Evolutionary conservation across 148 eudicot genomes (phyloP), one percentile per base, ranked within the genome.

Genomic region (Euryodendron excelsum): DNA sequence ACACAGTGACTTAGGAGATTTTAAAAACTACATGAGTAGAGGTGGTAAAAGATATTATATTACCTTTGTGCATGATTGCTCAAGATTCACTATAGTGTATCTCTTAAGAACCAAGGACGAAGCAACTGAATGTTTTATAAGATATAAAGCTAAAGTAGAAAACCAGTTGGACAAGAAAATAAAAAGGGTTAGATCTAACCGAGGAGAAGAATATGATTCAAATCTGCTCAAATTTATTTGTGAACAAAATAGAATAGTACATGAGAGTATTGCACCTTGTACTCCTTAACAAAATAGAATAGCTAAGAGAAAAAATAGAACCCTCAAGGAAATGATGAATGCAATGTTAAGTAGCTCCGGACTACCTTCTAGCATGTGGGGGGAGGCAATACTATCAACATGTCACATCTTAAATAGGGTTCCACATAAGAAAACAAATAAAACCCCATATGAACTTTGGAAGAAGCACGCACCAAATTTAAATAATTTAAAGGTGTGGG

Each of bases 271-370:
- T 13, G 17, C 74, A 0, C 78, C 67, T 18, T 74, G 56, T 64
- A n/a, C 39, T 69, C 48, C 28, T 21, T 30, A 69, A 36, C 15
- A 20, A 41, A 69, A 69, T 67, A 70, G 50, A 1, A n/a, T 55
- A 14, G 74, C 67, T 1, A 50, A 74, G 10, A 45, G 58, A 6
- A 80, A 80, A 55, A 74, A 80, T 37, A 52, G 74, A 66, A 80
- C 74, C 10, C 34, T 80, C 12, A 74, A 80, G 17, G 66, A 74
- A 30, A 80, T 69, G 55, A 53, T 78, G 36, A 69, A 78, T 39
- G 47, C 15, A 7, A 69, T 78, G 68, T 47, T 78, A 20, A 27
- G 69, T 18, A 69, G 75, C 23, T 78, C 68, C 21, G 37, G 58
- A 3, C 13, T 34, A 23, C 75, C 75, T 20, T 14, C 13, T 8